A percentile compares a stretch with the other conserved stretches of the same genome.
These are phyloP conservation scores for Allium cepa DNA, from an alignment of 106 monocot species.

Conservation along the genomic window DNA sequence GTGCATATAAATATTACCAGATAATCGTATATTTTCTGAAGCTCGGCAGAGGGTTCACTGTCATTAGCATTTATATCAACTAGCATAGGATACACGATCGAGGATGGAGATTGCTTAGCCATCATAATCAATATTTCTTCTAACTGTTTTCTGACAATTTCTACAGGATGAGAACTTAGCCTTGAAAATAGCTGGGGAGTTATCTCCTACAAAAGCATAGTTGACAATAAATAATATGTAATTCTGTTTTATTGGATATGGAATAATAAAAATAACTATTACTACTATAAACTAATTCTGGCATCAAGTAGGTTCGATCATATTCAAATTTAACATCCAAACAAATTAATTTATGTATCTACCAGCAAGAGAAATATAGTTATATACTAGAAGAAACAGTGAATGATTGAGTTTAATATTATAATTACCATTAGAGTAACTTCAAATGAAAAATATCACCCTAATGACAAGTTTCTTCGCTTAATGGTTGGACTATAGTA, in stretches of 20 bases:
- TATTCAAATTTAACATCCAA: too few species aligned
- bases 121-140: conserved; percentile 75
- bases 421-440: too few species aligned
- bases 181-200: conserved; percentile 93
- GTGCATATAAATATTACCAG: conserved; percentile 41
- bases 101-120: conserved; percentile 75
- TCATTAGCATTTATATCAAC: conserved; percentile 85
- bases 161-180: conserved; percentile 81
- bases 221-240: conserved; percentile 3
- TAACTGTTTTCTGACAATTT: conserved; percentile 63
- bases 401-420: too few species aligned
- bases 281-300: too few species aligned
- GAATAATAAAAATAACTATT: too few species aligned
- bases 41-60: conserved; percentile 63
- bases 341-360: too few species aligned
- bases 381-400: too few species aligned
- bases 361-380: too few species aligned
- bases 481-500: too few species aligned
- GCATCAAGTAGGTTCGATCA: too few species aligned
- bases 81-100: conserved; percentile 85
- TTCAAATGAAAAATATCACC: too few species aligned
- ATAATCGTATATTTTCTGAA: conserved; percentile 55
- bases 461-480: too few species aligned
- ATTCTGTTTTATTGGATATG: conserved; percentile 1
- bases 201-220: conserved; percentile 56